Evolutionary conservation across 805 yeast species (phyloP), one percentile per base, ranked within the genome.

Genomic region (Yarrowia alimentaria): DNA sequence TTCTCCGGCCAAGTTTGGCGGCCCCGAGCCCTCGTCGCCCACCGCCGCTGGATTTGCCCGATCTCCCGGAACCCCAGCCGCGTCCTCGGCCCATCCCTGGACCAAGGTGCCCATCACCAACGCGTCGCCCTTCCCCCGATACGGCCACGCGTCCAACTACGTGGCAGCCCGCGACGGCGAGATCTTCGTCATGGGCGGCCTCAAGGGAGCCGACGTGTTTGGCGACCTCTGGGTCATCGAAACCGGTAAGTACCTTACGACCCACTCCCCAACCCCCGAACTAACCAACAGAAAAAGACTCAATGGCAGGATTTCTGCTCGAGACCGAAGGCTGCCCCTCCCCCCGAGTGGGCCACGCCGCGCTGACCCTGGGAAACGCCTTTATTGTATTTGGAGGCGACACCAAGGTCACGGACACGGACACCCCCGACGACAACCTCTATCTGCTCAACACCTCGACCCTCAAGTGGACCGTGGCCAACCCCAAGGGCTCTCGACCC

Each of bases 371-470:
- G 55, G 99, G 98, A 11, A 91, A 90, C 62, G 98, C 98, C 1
- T 93, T 83, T 61, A 89, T 93, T 35, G 79, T 93, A 11, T 91
- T 87, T 67, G 99, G 98, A 26, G 99, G 99, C 61, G 99, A 93
- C 64, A 93, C 98, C 1, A 77, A 77, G 58, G 84, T 81, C 45
- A 67, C 63, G 29, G 66, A 65, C 17, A 83, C 89, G 26, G 88
- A 84, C 61, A 80, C 78, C 52, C 81, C 94, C 57, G 99, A 93
- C 68, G 90, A 91, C 67, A 87, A 85, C 63, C 71, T 93, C 54
- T 93, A 93, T 65, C 75, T 93, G 60, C 84, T 93, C 70, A 85
- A 85, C 65, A 83, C 85, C 55, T 80, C 83, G 43, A 79, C 90
- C 1, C 71, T 79, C 56, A 81, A 81, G 59, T 85, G 93, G 91